Percentiles rank a stretch among this genome's conserved stretches.
Conservation (phyloP, 306 rosid species). For the Sesbania bispinosa region DNA sequence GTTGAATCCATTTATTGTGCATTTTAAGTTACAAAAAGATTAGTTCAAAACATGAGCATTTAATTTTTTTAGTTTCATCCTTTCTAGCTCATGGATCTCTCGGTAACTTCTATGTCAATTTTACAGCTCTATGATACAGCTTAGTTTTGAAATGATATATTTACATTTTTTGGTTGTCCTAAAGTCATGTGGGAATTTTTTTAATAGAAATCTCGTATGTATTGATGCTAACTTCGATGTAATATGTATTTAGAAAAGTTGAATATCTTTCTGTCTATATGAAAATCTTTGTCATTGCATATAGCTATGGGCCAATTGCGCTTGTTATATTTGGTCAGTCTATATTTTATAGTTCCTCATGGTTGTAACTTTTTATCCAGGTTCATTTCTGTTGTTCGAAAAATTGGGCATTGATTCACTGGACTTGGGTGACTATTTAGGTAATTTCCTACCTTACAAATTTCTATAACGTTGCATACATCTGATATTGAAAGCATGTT, state of each 20-base stretch:
- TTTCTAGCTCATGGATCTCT: neutral
- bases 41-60: too few species aligned
- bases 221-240: neutral
- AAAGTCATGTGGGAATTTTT: neutral
- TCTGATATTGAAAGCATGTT: neutral
- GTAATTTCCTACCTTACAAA: conserved; percentile 30
- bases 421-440: conserved; percentile 54
- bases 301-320: neutral
- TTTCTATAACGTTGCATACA: neutral
- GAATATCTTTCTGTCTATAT: neutral
- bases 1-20: neutral
- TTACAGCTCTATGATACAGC: neutral
- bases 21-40: too few species aligned
- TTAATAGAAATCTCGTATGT: neutral
- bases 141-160: neutral
- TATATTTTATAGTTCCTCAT: neutral
- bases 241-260: neutral
- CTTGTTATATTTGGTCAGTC: neutral
- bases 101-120: neutral
- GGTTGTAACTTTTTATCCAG: conserved; percentile 41
- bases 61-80: too few species aligned
- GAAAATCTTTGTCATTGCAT: neutral
- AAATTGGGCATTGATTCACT: conserved; percentile 47
- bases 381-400: conserved; percentile 45
- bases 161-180: neutral